Evolutionary conservation across 2,329 filamentous ascomycete genomes (phyloP).

Genomic region (Aspergillus tubingensis): DNA sequence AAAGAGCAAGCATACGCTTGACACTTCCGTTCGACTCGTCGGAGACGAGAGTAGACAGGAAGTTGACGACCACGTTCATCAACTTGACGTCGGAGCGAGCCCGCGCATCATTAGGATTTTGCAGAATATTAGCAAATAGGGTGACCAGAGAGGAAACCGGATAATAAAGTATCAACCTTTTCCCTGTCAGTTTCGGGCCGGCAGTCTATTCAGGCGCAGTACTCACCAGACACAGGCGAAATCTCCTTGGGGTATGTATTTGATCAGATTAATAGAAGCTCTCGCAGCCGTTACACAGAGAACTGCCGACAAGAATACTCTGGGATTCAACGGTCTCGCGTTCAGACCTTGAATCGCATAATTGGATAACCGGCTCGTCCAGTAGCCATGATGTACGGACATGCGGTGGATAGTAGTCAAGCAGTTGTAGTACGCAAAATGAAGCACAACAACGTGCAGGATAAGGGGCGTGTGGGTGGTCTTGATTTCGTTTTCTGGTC

Average conservation of each 20-base stretch:
- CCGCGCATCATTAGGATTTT: conserved; percentile 87
- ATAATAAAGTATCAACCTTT: conserved; percentile 87
- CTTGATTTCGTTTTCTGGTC: conserved; percentile 96
- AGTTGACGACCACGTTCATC: conserved; percentile 91
- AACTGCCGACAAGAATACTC: conserved; percentile 90
- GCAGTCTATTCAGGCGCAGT: background rate
- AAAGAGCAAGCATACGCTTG: conserved; percentile 89
- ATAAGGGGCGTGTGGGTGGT: conserved; percentile 91
- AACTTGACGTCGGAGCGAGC: conserved; percentile 85
- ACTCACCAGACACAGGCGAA: conserved; percentile 91
- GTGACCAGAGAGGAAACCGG: conserved; percentile 94
- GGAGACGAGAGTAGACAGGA: conserved; percentile 82
- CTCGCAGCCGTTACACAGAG: conserved; percentile 90
- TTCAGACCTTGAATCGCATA: conserved; percentile 95
- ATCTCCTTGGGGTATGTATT: conserved; percentile 94
- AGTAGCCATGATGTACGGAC: conserved; percentile 97
- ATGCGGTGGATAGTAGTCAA: conserved; percentile 97
- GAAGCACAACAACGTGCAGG: conserved; percentile 87
- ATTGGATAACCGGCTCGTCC: conserved; percentile 92
- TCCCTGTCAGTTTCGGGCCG: conserved; percentile 12
- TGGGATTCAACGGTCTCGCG: conserved; percentile 82
- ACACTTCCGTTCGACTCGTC: conserved; percentile 90
- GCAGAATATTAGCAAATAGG: conserved; percentile 91
- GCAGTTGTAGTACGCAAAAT: conserved; percentile 98
- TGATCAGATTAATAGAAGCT: conserved; percentile 89